A percentile compares a stretch with the other conserved stretches of the same genome.
Conservation (phyloP, 1,284 basidiomycete genomes). For the Pseudozyma hubeiensis region DNA sequence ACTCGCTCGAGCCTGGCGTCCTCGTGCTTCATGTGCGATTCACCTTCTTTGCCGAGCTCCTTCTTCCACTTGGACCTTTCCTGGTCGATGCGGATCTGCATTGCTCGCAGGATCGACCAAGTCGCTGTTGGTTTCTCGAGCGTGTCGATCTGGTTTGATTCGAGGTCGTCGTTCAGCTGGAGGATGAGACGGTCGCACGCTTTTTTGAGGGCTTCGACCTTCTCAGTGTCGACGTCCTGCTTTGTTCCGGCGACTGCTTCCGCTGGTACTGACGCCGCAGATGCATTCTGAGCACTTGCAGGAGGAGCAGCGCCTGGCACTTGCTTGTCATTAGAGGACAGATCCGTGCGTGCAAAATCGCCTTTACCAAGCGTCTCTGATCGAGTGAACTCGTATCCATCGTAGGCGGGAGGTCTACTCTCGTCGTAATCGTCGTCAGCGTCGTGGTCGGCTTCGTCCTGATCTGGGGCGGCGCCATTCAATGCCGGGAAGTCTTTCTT, state of each 20-base stretch:
- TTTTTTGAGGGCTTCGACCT: slow-evolving; percentile 25
- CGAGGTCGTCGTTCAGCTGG: slow-evolving; percentile 36
- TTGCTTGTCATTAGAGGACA: slow-evolving; percentile 2
- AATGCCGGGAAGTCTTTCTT: slow-evolving; percentile 21
- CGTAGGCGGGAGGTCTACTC: slow-evolving; percentile 48
- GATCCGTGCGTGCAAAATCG: slow-evolving; percentile 32
- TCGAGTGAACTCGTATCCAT: slow-evolving; percentile 54
- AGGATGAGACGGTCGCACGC: slow-evolving; percentile 22
- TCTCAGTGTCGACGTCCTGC: slow-evolving; percentile 20
- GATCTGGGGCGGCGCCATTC: slow-evolving; percentile 27
- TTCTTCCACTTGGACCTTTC: slow-evolving; percentile 55
- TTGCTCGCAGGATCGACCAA: slow-evolving; percentile 53
- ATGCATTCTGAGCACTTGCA: background rate
- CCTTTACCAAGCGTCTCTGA: slow-evolving; percentile 33
- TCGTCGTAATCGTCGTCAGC: slow-evolving; percentile 54
- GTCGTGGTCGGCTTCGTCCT: slow-evolving; percentile 25
- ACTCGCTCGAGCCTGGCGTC: slow-evolving; percentile 42
- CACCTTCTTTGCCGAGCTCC: slow-evolving; percentile 40
- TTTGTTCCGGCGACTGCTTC: slow-evolving; percentile 1
- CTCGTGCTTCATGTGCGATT: slow-evolving; percentile 29
- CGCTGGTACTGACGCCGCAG: slow-evolving; percentile 3
- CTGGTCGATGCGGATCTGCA: slow-evolving; percentile 61
- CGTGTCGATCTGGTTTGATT: slow-evolving; percentile 50
- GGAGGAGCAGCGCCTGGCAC: slow-evolving; percentile 28
- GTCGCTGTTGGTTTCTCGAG: slow-evolving; percentile 60